Conservation (phyloP, 2,329 filamentous ascomycete genomes). For the Colletotrichum abscissum region DNA sequence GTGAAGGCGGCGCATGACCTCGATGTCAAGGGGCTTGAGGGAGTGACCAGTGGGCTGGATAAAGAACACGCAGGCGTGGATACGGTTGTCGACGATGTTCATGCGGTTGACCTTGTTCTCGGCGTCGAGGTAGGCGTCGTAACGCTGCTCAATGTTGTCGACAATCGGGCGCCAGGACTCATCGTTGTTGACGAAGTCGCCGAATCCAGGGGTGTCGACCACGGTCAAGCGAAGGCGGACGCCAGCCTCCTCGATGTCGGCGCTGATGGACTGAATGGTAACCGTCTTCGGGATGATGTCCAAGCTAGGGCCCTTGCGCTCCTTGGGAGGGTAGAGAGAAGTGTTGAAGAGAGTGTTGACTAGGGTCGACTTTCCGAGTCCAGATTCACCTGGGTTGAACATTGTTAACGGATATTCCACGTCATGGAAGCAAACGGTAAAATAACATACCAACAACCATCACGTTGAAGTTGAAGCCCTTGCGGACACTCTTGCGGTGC, state of each 20-base stretch:
- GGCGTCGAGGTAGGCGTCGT: slow-evolving; percentile 96
- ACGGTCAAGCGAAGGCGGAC: slow-evolving; percentile 96
- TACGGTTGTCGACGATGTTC: slow-evolving; percentile 99
- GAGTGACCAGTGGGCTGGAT: slow-evolving; percentile 99
- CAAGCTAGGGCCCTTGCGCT: slow-evolving; percentile 96
- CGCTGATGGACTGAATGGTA: slow-evolving; percentile 92
- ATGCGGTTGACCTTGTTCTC: slow-evolving; percentile 99
- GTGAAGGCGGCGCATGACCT: slow-evolving; percentile 99
- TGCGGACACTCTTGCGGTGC: slow-evolving; percentile 99
- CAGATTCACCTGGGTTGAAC: slow-evolving; percentile 84
- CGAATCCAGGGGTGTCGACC: slow-evolving; percentile 97
- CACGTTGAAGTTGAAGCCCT: slow-evolving; percentile 99
- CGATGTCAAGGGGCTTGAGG: slow-evolving; percentile 97
- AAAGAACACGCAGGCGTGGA: slow-evolving; percentile 99
- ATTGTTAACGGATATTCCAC: slow-evolving; percentile 23
- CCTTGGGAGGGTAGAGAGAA: slow-evolving; percentile 97
- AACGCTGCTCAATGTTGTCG: slow-evolving; percentile 99
- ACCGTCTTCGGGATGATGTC: slow-evolving; percentile 99
- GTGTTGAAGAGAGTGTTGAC: slow-evolving; percentile 99
- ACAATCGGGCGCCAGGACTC: slow-evolving; percentile 99
- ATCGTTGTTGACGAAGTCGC: slow-evolving; percentile 99
- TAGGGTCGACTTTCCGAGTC: slow-evolving; percentile 97
- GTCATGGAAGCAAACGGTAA: background rate
- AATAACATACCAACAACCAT: slow-evolving; percentile 95
- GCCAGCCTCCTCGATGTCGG: slow-evolving; percentile 98